A percentile compares a stretch with the other conserved stretches of the same genome.
Evolutionary conservation across 805 yeast genomes (phyloP).

Genomic region (Yarrowia divulgata): DNA sequence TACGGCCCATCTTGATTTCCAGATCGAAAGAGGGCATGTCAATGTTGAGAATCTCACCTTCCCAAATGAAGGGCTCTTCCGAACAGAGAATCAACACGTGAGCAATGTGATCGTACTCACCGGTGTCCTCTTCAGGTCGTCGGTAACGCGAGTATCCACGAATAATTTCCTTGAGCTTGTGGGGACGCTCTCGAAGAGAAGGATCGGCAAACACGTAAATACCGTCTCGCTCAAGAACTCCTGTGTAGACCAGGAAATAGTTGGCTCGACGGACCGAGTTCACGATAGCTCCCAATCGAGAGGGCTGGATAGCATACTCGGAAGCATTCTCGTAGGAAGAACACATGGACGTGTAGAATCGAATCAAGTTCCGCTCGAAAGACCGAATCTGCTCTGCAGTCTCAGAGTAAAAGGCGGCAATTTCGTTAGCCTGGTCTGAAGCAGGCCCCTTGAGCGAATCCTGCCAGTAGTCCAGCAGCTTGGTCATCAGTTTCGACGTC

Average conservation of each 20-base stretch:
- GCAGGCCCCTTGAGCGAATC: conserved; percentile 73
- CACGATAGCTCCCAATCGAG: conserved; percentile 57
- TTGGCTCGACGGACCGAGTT: conserved; percentile 66
- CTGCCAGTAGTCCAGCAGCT: conserved; percentile 73
- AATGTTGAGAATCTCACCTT: conserved; percentile 73
- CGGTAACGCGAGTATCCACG: conserved; percentile 50
- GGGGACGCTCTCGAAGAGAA: conserved; percentile 55
- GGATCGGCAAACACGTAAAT: conserved; percentile 80
- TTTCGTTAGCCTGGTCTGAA: conserved; percentile 52
- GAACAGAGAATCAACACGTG: conserved; percentile 79
- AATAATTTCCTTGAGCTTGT: conserved; percentile 47
- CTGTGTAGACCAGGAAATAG: conserved; percentile 80
- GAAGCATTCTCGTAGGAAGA: conserved; percentile 75
- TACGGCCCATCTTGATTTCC: conserved; percentile 71
- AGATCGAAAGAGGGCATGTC: conserved; percentile 50
- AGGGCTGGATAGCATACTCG: conserved; percentile 52
- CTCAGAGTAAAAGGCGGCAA: conserved; percentile 59
- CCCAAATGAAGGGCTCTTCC: conserved; percentile 88
- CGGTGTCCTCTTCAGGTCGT: conserved; percentile 41
- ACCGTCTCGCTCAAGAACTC: conserved; percentile 74
- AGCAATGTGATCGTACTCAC: conserved; percentile 54
- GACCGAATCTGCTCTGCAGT: conserved; percentile 54
- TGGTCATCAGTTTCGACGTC: conserved; percentile 69
- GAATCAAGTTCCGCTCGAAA: conserved; percentile 78
- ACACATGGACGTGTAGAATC: conserved; percentile 70